These are phyloP conservation scores for Blumeria graminis DNA, from an alignment of 2,329 filamentous ascomycete species.

Conservation along the genomic window DNA sequence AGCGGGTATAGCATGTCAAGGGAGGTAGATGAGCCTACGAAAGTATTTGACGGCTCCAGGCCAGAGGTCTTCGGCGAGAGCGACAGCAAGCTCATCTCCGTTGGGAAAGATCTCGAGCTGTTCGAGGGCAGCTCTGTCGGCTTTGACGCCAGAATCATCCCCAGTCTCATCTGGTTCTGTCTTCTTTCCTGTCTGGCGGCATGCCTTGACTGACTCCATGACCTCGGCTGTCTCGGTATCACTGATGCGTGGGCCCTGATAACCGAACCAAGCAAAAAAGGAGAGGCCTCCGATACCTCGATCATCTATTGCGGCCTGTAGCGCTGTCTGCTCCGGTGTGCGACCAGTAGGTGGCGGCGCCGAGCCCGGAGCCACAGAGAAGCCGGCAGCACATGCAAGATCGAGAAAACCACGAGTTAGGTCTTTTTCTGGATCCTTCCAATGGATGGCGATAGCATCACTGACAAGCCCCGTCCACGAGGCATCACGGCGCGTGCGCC, in stretches of 20 bases:
- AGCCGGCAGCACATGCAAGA: constrained; percentile 40
- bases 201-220: constrained; percentile 33
- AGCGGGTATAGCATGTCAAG: constrained; percentile 2
- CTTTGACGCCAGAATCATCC: constrained; percentile 18
- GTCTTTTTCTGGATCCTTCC: constrained; percentile 60
- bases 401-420: constrained; percentile 58
- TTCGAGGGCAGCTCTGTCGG: constrained; percentile 24
- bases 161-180: constrained; percentile 15
- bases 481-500: constrained; percentile 41
- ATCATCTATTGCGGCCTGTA: constrained; percentile 28
- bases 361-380: constrained; percentile 11
- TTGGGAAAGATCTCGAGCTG: constrained; percentile 68
- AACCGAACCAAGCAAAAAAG: constrained; percentile 85
- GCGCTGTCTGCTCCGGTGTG: constrained; percentile 24
- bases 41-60: constrained; percentile 77
- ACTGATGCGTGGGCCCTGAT: constrained; percentile 41
- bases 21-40: constrained; percentile 28
- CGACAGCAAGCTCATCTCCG: constrained; percentile 59
- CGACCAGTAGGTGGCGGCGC: constrained; percentile 11
- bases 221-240: constrained; percentile 47
- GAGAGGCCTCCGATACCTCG: constrained; percentile 41
- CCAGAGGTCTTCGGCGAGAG: constrained; percentile 71
- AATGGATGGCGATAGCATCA: constrained; percentile 69
- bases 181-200: constrained; percentile 20
- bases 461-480: constrained; percentile 53